Evolutionary conservation across 257 asterid genomes (phyloP), one percentile per base, ranked within the genome.

Genomic region (Haberlea rhodopensis): DNA sequence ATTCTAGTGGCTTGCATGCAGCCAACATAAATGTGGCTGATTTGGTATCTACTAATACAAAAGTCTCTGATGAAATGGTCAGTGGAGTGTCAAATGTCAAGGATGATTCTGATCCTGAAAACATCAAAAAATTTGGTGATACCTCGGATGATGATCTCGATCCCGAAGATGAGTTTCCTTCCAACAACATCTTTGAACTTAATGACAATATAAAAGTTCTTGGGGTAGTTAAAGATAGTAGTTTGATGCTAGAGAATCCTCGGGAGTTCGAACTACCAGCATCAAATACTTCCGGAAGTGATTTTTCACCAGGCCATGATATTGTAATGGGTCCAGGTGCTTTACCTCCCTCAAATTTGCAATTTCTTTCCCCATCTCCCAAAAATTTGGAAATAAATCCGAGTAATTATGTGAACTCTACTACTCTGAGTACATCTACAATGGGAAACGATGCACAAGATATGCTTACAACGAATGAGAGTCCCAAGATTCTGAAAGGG

Each of bases 181-280:
- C 80, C 25, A 72, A 70, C 60, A 89, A 80, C 62, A 67, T 60
- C 18, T 22, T 75, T 27, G 80, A 73, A 48, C 54, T 31, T 27
- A 71, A 59, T 72, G 68, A 63, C 51, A 74, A 68, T 66, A 69
- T 84, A 8, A 69, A 57, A 10, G 70, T 34, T 49, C 71, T 62
- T 53, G 52, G 70, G 22, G 68, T 48, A 11, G 80, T 64, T 28
- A 63, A 72, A 15, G 79, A 65, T 40, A 62, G 54, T 67, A 74
- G 72, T 75, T 66, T 73, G 5, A 67, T 56, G 8, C 67, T 65
- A 16, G 81, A 76, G 23, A 66, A 53, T 23, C 48, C 63, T 26
- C 57, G 56, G 68, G 73, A 40, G n/a, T 9, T 56, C 15, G 57
- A 63, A 55, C 32, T 45, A 15, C 71, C 65, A 49, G 66, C 60